Evolutionary conservation across 2,329 filamentous ascomycete genomes (phyloP), one percentile per base, ranked within the genome.

Genomic region (Scedosporium boydii): DNA sequence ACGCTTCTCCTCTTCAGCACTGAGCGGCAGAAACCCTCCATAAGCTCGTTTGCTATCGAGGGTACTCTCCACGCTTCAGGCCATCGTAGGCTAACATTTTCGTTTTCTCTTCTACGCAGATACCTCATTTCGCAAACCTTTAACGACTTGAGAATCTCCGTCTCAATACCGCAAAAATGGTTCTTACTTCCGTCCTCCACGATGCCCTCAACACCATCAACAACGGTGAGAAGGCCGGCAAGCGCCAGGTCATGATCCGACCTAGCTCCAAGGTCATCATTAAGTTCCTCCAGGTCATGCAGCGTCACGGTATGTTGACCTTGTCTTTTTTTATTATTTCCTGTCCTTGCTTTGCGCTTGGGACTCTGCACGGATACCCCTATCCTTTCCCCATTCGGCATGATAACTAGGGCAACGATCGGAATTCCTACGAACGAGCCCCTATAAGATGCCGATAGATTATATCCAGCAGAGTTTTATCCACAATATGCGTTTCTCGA

Each of bases 371-470:
- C 16, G 44, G 44, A 29, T 41, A 38, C 29, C 60, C 60, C 51
- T 55, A n/a, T 62, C 62, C 63, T 62, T 64, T 64, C 59, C 69
- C 69, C 71, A 73, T 87, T 95, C 95, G 93, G 93, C 89, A 89
- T 97, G 91, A 98, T 98, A 98, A 98, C 95, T 99, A 96, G 93
- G 77, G 91, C 89, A 88, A 91, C 86, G 87, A 88, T 93, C 86
- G 85, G 34, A 77, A 69, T 69, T 69, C 77, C 83, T 80, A 97
- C 92, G 90, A 89, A 87, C 84, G 88, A 87, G 91, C 93, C 91
- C 93, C 91, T 99, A 98, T 99, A 98, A 98, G 87, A 96, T 87
- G 87, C 91, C 93, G 95, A 96, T 90, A 99, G 80, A 99, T 95
- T 78, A 81, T 90, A 75, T 71, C 74, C 78, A 88, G 88, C 86